These are phyloP conservation scores for Dactylonectria macrodidyma DNA, from an alignment of 2,329 filamentous ascomycete species.

Conservation along the genomic window DNA sequence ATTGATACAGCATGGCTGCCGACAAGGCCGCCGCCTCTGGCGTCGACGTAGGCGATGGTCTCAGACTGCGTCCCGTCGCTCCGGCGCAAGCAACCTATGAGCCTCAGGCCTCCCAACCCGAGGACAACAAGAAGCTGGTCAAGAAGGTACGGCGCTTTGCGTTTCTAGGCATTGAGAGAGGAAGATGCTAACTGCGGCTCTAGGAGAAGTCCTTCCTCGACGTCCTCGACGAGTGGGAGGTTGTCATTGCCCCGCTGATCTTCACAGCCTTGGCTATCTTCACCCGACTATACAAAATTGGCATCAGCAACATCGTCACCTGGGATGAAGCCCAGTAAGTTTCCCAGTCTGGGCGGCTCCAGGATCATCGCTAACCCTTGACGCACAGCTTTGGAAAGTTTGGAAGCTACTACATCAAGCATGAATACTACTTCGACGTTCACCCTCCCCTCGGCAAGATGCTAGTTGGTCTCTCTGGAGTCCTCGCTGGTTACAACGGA, in stretches of 20 bases:
- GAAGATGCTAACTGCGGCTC: conserved; percentile 38
- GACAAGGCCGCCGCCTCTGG: conserved; percentile 72
- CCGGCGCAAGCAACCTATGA: conserved; percentile 53
- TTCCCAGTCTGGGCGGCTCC: conserved; percentile 21
- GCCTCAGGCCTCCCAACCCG: conserved; percentile 60
- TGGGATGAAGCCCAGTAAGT: conserved; percentile 78
- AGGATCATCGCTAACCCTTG: conserved; percentile 9
- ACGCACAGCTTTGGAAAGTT: conserved; percentile 89
- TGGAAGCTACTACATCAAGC: conserved; percentile 98
- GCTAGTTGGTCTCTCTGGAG: conserved; percentile 95
- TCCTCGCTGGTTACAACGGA: conserved; percentile 97
- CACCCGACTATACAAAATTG: conserved; percentile 79
- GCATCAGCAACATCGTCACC: conserved; percentile 76
- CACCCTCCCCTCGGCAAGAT: conserved; percentile 98
- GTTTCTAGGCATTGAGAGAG: not conserved
- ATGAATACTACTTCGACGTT: conserved; percentile 96
- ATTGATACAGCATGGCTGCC: conserved; percentile 64
- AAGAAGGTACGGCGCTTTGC: conserved; percentile 65
- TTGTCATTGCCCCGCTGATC: conserved; percentile 72
- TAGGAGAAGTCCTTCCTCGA: conserved; percentile 72
- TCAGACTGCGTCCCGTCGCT: conserved; percentile 68
- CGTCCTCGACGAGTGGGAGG: conserved; percentile 75
- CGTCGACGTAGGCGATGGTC: conserved; percentile 70
- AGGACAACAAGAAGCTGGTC: conserved; percentile 72
- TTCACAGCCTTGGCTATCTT: conserved; percentile 75